These are phyloP conservation scores for Botryotinia globosa DNA, from an alignment of 2,329 filamentous ascomycete genomes.

Conservation along the genomic window DNA sequence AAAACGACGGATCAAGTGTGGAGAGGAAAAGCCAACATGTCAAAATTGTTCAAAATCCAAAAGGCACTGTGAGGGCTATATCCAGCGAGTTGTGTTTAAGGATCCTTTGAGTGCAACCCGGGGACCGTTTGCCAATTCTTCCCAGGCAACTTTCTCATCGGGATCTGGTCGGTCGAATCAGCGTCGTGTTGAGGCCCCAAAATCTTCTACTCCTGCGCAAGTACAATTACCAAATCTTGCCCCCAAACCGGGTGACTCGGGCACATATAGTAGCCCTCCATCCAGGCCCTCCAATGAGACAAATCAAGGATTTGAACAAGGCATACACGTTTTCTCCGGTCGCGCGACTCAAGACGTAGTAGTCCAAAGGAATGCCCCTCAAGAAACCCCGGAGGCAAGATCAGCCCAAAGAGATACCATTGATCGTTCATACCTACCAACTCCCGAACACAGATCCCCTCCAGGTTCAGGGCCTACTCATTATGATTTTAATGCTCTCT, in stretches of 20 bases:
- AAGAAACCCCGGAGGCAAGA: background rate
- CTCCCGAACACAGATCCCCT: conserved; percentile 17
- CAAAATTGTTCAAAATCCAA: conserved; percentile 86
- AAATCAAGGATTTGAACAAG: conserved; percentile 19
- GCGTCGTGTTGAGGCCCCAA: conserved; percentile 22
- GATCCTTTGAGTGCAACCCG: conserved; percentile 61
- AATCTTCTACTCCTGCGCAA: conserved; percentile 3
- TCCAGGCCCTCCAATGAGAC: background rate
- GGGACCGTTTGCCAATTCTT: conserved; percentile 40
- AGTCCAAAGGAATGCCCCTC: background rate
- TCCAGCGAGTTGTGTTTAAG: conserved; percentile 77
- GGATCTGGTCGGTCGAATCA: conserved; percentile 23
- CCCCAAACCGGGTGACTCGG: background rate
- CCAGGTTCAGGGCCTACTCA: conserved; percentile 24
- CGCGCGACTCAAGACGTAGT: background rate
- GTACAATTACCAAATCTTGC: conserved; percentile 18
- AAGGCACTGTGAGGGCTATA: conserved; percentile 79
- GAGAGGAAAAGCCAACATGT: conserved; percentile 79
- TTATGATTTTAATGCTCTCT: conserved; percentile 32
- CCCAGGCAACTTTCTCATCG: conserved; percentile 20
- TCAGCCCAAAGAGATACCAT: conserved; percentile 23
- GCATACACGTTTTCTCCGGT: conserved; percentile 18
- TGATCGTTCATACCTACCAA: conserved; percentile 28
- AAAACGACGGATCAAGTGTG: conserved; percentile 94
- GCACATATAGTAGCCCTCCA: background rate